phyloP scores from a whole-genome alignment of 2,329 filamentous ascomycete genomes.

The Penicillium hesseltinei region DNA sequence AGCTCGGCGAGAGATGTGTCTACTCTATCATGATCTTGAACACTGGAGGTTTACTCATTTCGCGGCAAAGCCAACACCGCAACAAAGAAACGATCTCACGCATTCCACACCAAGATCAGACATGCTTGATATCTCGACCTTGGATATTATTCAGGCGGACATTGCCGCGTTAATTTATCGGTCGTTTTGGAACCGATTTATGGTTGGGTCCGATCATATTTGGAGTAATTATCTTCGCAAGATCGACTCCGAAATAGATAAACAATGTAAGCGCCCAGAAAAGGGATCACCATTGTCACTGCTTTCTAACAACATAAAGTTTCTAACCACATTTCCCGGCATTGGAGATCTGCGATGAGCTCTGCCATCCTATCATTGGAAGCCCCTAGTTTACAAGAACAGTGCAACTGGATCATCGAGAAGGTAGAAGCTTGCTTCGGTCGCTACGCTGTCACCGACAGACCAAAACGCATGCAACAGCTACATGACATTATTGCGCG shows the following conservation, averaged over 20 bases:
- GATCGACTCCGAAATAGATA: slow-evolving; percentile 5
- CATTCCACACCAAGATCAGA: not conserved
- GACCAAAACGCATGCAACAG: not conserved
- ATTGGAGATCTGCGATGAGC: slow-evolving; percentile 25
- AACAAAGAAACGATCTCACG: not conserved
- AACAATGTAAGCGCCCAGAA: slow-evolving; percentile 8
- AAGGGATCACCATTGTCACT: not conserved
- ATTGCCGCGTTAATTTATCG: not conserved
- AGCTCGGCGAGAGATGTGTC: slow-evolving; percentile 4
- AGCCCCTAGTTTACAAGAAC: not conserved
- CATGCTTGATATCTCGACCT: not conserved
- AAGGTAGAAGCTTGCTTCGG: not conserved
- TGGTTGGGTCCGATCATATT: not conserved
- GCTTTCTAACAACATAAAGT: slow-evolving; percentile 4
- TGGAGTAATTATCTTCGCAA: not conserved
- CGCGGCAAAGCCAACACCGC: not conserved
- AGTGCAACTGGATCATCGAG: not conserved
- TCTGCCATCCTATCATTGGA: slow-evolving; percentile 4
- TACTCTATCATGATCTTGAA: slow-evolving; percentile 12
- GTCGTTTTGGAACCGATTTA: slow-evolving; percentile 7
- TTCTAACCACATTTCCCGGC: slow-evolving; percentile 6
- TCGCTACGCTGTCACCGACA: not conserved
- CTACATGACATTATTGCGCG: slow-evolving; percentile 8
- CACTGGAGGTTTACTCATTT: slow-evolving; percentile 18
- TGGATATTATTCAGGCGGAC: not conserved